Conservation (phyloP, 768 basidiomycete genomes). For the Tubosaeta sp. region DNA sequence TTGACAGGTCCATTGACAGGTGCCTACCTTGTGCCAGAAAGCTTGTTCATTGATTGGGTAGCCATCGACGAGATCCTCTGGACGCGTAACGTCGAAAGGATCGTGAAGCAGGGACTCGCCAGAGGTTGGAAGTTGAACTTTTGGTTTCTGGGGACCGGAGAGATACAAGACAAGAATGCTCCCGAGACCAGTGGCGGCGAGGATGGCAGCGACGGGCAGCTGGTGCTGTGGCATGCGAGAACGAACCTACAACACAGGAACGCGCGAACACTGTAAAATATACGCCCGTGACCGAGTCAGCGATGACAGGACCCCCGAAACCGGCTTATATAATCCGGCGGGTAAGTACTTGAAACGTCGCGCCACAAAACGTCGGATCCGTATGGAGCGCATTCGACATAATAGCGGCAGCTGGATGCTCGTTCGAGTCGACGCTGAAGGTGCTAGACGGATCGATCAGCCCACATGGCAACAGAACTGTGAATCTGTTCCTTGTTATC, state of each 20-base stretch:
- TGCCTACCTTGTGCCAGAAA: slow-evolving; percentile 57
- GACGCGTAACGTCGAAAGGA: slow-evolving; percentile 68
- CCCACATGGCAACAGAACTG: not conserved
- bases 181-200: slow-evolving; percentile 39
- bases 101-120: slow-evolving; percentile 35
- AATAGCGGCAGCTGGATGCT: too few relatives aligned
- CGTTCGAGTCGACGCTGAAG: too few relatives aligned
- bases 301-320: slow-evolving; percentile 5
- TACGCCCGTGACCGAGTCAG: not conserved
- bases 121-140: slow-evolving; percentile 45
- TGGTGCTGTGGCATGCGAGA: slow-evolving; percentile 56
- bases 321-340: not conserved
- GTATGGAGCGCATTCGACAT: too few relatives aligned
- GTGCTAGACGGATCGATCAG: too few relatives aligned
- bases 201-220: slow-evolving; percentile 46
- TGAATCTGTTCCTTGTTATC: not conserved
- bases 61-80: slow-evolving; percentile 66
- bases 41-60: slow-evolving; percentile 54
- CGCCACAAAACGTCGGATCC: too few relatives aligned
- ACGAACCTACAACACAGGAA: not conserved
- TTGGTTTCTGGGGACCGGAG: slow-evolving; percentile 40
- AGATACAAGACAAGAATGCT: slow-evolving; percentile 45
- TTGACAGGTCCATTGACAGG: not conserved
- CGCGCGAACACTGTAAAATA: not conserved
- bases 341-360: too few relatives aligned